A percentile compares a stretch with the other conserved stretches of the same genome.
phyloP scores from a whole-genome alignment of 2,329 filamentous ascomycete genomes.

The Arthrobotrys entomopaga region DNA sequence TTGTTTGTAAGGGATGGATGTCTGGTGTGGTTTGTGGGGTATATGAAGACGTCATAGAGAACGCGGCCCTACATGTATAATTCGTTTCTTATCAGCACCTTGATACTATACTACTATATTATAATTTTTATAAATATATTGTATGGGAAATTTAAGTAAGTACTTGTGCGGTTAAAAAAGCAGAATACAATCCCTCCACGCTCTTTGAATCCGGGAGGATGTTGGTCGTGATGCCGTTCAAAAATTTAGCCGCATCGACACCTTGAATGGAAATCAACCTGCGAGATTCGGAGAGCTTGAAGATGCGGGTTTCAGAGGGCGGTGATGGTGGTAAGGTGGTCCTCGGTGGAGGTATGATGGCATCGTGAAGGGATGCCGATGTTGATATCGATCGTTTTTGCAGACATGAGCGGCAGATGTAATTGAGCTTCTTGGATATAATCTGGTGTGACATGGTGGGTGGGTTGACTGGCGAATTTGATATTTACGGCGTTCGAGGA shows the following conservation, averaged over 20 bases:
- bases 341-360: slow-evolving; percentile 8
- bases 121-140: no score
- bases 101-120: no score
- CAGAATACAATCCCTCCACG: slow-evolving; percentile 73
- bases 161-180: slow-evolving; percentile 80
- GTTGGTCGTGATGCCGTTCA: slow-evolving; percentile 87
- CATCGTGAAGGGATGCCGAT: slow-evolving; percentile 26
- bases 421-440: slow-evolving; percentile 23
- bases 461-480: neutral
- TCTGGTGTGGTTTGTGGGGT: slow-evolving; percentile 68
- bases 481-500: slow-evolving; percentile 3
- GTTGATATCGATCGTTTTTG: slow-evolving; percentile 44
- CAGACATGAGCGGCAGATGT: slow-evolving; percentile 48
- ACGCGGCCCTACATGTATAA: slow-evolving; percentile 71
- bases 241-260: slow-evolving; percentile 80
- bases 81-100: neutral
- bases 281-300: slow-evolving; percentile 73
- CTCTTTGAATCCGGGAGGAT: slow-evolving; percentile 65
- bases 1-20: slow-evolving; percentile 29
- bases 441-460: slow-evolving; percentile 34
- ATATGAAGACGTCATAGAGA: slow-evolving; percentile 89
- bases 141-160: neutral
- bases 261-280: slow-evolving; percentile 82
- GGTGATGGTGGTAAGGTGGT: slow-evolving; percentile 21
- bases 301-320: slow-evolving; percentile 62